Evolutionary conservation across 169 alveolate genomes (phyloP).

Genomic region (Plasmodium gonderi): DNA sequence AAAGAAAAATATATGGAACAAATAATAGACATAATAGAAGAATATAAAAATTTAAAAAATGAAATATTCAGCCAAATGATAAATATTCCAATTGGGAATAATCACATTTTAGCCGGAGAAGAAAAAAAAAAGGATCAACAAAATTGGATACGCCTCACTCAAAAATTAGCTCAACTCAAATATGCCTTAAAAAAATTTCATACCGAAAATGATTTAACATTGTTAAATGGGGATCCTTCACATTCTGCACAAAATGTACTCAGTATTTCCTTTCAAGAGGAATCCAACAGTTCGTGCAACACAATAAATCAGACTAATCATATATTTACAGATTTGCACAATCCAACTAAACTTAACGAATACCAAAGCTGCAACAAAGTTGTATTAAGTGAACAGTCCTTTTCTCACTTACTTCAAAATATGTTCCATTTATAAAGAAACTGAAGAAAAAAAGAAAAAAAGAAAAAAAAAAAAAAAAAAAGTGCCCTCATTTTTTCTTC

Average conservation of each 20-base stretch:
- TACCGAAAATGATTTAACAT: not conserved
- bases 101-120: not conserved
- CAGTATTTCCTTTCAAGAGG: not conserved
- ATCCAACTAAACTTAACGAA: not conserved
- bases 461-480: not conserved
- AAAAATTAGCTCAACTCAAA: slow-evolving; percentile 8
- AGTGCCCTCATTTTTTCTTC: not conserved
- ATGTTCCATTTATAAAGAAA: slow-evolving; percentile 33
- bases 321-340: not conserved
- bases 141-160: not conserved
- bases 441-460: no score
- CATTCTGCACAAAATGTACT: slow-evolving; percentile 10
- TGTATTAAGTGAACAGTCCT: slow-evolving; percentile 20
- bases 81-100: not conserved
- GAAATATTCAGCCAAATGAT: slow-evolving; percentile 19
- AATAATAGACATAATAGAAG: slow-evolving; percentile 5
- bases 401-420: slow-evolving; percentile 36
- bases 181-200: slow-evolving; percentile 1
- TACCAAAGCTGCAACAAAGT: not conserved
- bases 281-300: not conserved
- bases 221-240: not conserved
- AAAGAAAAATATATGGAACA: not conserved
- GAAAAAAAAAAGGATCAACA: not conserved
- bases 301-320: not conserved
- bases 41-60: slow-evolving; percentile 36